Evolutionary conservation across 1,284 basidiomycete species (phyloP), one percentile per base, ranked within the genome.

Genomic region (Cutaneotrichosporon sp.): DNA sequence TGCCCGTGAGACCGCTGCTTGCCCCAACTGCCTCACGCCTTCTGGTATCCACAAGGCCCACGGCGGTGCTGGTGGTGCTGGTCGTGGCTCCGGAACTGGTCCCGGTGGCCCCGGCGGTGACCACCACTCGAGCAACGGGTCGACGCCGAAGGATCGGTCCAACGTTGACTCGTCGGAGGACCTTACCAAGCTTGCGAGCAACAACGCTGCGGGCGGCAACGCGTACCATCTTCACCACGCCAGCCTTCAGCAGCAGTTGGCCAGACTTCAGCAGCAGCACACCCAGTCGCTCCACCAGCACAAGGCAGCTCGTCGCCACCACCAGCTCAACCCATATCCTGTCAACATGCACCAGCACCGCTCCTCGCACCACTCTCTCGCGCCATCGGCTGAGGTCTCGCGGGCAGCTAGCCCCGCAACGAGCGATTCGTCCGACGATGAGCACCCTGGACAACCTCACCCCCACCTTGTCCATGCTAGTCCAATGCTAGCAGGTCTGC

Each of bases 401-500:
- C 61, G 66, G 24, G 65, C 67, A 0, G 63, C 68, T 4, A 70
- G 66, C 31, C 74, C 74, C 0, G 61, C 58, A 5, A 71, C 70
- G 19, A 68, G 65, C 35, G 70, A 74, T 35, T 69, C 68, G 27
- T 69, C 67, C 8, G 75, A 75, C 46, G 70, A 74, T 35, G 72
- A 74, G 14, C 55, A 59, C 49, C 51, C 61, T 7, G 20, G 31
- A 12, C 41, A 46, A 33, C 46, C 39, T 34, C 52, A 61, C 24
- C 50, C 37, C 31, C 44, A 44, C 25, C 20, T 33, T 24, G 22
- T 48, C 2, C 45, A 52, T 14, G 47, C 51, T 16, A 55, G 53
- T 59, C 90, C 90, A 0, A 90, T 91, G 74, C 80, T 92, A 17
- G 87, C 86, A 0, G 86, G 88, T 4, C 78, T 94, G 68, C 81